phyloP scores from a whole-genome alignment of 164 flowering plant genomes.

The Warburgia ugandensis region DNA sequence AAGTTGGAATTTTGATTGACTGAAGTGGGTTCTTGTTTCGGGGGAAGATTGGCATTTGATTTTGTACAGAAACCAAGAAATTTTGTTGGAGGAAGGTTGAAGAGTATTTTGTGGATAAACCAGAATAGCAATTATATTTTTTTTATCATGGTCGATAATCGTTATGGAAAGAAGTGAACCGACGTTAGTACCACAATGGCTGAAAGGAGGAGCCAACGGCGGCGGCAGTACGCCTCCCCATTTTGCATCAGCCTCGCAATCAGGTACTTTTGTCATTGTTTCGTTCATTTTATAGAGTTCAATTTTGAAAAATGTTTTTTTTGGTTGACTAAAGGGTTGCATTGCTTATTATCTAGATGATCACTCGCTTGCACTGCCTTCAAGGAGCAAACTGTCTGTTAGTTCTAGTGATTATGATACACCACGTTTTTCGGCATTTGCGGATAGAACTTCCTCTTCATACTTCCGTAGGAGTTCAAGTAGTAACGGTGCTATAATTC shows the following conservation, averaged over 20 bases:
- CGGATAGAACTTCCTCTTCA: conserved; percentile 47
- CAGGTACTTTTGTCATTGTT: conserved; percentile 41
- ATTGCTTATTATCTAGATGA: conserved; percentile 59
- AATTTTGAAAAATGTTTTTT: too few relatives aligned
- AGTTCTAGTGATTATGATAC: conserved; percentile 38
- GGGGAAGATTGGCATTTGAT: too few relatives aligned
- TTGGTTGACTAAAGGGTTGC: conserved; percentile 61
- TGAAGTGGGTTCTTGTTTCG: too few relatives aligned
- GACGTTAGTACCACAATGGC: conserved; percentile 84
- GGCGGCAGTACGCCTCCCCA: conserved; percentile 53
- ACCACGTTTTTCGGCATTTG: conserved; percentile 32
- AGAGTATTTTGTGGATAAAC: conserved; percentile 8
- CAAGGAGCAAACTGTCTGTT: conserved; percentile 39
- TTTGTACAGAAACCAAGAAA: conserved; percentile 6
- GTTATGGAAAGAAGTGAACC: conserved; percentile 87
- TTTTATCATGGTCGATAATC: conserved; percentile 41
- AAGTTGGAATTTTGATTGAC: too few relatives aligned
- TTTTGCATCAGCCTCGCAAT: conserved; percentile 36
- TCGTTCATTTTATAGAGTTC: neutral
- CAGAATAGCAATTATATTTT: conserved; percentile 6
- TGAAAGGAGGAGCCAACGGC: conserved; percentile 57
- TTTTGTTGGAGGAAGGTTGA: neutral
- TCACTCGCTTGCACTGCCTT: conserved; percentile 19
- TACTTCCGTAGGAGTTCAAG: conserved; percentile 53
- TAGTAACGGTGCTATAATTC: conserved; percentile 57